phyloP scores from a whole-genome alignment of 768 basidiomycete genomes.

The Coprinopsis sp. region DNA sequence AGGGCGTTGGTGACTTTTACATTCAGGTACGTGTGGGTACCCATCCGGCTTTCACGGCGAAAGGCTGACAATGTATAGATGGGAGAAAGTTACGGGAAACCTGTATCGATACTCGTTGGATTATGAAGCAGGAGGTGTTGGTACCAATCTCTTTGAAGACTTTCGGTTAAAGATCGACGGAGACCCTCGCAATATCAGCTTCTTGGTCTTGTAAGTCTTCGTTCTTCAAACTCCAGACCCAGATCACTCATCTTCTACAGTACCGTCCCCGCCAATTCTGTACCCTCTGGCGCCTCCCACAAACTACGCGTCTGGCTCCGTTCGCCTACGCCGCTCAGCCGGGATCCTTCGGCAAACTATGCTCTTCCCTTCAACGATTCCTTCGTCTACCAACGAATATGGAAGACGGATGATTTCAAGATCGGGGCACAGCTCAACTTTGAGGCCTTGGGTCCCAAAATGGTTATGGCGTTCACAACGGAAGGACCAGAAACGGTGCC shows the following conservation, averaged over 20 bases:
- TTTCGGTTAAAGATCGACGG: conserved; percentile 48
- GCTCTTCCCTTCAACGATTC: conserved; percentile 41
- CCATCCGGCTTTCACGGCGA: neutral
- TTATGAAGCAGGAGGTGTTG: conserved; percentile 62
- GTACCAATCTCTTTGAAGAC: conserved; percentile 49
- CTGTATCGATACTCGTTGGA: conserved; percentile 55
- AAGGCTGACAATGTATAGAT: conserved; percentile 31
- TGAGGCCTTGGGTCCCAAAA: conserved; percentile 40
- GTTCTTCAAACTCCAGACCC: conserved; percentile 4
- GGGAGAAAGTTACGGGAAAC: conserved; percentile 39
- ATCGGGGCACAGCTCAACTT: conserved; percentile 56
- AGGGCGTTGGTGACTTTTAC: conserved; percentile 53
- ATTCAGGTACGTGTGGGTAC: conserved; percentile 37
- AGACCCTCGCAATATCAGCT: conserved; percentile 48
- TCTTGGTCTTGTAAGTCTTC: conserved; percentile 55
- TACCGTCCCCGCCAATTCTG: conserved; percentile 49
- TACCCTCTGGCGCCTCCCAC: conserved; percentile 54
- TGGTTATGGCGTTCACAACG: conserved; percentile 45
- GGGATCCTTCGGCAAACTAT: conserved; percentile 26
- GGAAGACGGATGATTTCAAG: conserved; percentile 60
- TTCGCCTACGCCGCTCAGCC: conserved; percentile 33
- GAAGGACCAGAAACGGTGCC: conserved; percentile 36
- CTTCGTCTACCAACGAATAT: conserved; percentile 60
- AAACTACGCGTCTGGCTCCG: conserved; percentile 63
- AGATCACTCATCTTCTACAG: conserved; percentile 25